Evolutionary conservation across 805 yeast genomes (phyloP).

Genomic region (Sungouiella thailandica): DNA sequence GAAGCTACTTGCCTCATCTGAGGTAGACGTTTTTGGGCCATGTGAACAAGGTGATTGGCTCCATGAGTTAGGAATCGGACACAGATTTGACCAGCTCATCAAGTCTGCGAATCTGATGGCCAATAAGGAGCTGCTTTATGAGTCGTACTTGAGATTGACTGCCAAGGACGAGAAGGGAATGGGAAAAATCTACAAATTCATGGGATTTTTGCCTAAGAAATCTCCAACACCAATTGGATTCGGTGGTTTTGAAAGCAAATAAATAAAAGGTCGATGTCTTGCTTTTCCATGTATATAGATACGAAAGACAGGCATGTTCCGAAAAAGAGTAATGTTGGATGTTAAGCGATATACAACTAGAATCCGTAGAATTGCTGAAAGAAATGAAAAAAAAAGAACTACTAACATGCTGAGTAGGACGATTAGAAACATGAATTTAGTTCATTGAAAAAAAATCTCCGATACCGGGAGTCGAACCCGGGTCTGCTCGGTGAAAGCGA

Average conservation of each 20-base stretch:
- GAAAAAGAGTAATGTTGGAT: background rate
- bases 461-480: conserved; percentile 85
- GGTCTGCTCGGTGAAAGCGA: conserved; percentile 78
- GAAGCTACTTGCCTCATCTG: conserved; percentile 15
- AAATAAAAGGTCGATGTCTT: no score
- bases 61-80: conserved; percentile 68
- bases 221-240: conserved; percentile 50
- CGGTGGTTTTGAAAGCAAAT: no score
- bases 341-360: no score
- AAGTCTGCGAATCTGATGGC: conserved; percentile 35
- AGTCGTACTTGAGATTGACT: conserved; percentile 59
- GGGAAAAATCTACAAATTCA: conserved; percentile 75
- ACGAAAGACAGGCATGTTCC: no score
- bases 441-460: conserved; percentile 43
- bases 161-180: conserved; percentile 56
- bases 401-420: no score
- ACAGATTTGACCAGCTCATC: conserved; percentile 57
- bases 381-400: no score
- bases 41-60: conserved; percentile 77
- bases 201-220: conserved; percentile 53
- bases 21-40: conserved; percentile 45
- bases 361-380: background rate
- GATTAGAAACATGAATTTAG: no score
- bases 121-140: conserved; percentile 47
- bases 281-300: no score